Base-by-base conservation (phyloP, 164 flowering plant species). In the Piper longum region DNA sequence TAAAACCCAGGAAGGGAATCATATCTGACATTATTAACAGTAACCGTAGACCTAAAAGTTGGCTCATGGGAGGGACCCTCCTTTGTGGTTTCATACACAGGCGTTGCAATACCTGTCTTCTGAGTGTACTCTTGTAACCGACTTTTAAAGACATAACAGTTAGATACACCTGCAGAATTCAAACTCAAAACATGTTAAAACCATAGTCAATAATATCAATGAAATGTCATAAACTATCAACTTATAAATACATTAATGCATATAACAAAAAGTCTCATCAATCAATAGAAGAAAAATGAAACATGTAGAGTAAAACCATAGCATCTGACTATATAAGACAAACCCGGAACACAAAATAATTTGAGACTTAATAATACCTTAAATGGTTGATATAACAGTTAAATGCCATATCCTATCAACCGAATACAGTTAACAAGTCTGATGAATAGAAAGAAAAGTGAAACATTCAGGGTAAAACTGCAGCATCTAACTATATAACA, bases 61-160 rank as follows among this genome's bases (percentile, higher is more conserved):
- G 89, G 97, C 62, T 87, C 86, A 69, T 90, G 97, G 5, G 95
- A 75, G 69, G 95, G 95, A 39, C 97, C 95, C 75, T 85, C 95
- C 73, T 83, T 89, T 59, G 73, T 63, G 16, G 91, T 83, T 64
- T 87, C 88, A 68, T 90, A 90, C 14, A 78, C 85, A 51, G 92
- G 97, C 2, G 85, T 78, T 12, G 79, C 54, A 43, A 81, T 68
- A 7, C 84, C 85, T 48, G 72, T 80, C 71, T 84, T 89, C 66
- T 89, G 97, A 14, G 89, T 83, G 75, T 84, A 90, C 74, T 90
- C 89, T 57, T 87, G 97, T 59, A 88, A 74, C 16, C 81, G 83
- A 69, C 97, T 90, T 77, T 87, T 87, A 79, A 90, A 90, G 9
- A 87, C 84, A 70, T 83, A 90, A 73, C 92, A 90, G 63, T 80